A percentile compares a stretch with the other conserved stretches of the same genome.
These are phyloP conservation scores for Apiospora pterosperma DNA, from an alignment of 2,329 filamentous ascomycete species.

Conservation along the genomic window DNA sequence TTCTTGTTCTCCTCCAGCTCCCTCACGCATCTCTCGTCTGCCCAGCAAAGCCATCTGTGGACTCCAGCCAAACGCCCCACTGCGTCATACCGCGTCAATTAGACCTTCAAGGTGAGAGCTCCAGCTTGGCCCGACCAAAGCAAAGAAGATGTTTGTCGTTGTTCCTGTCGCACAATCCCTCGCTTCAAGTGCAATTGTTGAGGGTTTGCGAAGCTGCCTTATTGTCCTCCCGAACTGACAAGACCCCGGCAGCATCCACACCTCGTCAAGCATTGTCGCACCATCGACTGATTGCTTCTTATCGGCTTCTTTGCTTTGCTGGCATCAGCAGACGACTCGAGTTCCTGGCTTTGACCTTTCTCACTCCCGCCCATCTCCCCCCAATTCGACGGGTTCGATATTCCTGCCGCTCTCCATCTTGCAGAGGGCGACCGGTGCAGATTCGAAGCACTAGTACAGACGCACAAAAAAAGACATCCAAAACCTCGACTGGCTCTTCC, in stretches of 20 bases:
- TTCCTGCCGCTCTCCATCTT: background rate
- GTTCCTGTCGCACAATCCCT: background rate
- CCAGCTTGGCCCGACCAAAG: background rate
- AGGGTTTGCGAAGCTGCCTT: background rate
- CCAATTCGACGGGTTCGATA: background rate
- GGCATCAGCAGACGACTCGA: background rate
- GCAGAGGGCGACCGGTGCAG: background rate
- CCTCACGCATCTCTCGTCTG: background rate
- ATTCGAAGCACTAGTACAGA: background rate
- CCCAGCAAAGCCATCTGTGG: background rate
- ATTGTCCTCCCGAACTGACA: background rate
- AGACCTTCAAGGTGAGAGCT: background rate
- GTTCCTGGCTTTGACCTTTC: background rate
- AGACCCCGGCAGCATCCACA: background rate
- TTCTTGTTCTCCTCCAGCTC: background rate
- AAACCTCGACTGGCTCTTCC: background rate
- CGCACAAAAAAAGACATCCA: background rate
- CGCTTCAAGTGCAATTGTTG: background rate
- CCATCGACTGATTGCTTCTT: conserved; percentile 3
- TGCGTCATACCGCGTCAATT: background rate
- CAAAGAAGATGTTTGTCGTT: background rate
- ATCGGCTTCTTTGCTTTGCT: conserved; percentile 1
- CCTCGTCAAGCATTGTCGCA: background rate
- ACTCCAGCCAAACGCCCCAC: background rate
- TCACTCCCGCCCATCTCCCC: background rate